Evolutionary conservation across 805 yeast genomes (phyloP).

Genomic region (Zygosaccharomyces gambellarensis): DNA sequence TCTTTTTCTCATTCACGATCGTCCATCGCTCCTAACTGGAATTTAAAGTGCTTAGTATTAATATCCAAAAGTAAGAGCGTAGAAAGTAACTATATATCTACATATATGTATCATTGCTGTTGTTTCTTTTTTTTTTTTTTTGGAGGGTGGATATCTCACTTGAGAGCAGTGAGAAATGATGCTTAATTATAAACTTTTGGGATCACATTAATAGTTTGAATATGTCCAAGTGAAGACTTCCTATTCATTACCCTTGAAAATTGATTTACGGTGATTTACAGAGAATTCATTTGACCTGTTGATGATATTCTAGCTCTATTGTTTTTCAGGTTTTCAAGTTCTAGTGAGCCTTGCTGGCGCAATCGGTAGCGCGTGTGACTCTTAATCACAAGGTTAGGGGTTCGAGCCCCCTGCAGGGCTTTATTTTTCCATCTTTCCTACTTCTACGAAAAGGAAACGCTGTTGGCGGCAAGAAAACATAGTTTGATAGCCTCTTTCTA

Average conservation of each 20-base stretch:
- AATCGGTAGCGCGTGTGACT: constrained; percentile 6
- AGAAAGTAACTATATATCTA: too few species aligned
- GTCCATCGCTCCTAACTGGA: background rate
- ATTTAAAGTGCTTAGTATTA: too few species aligned
- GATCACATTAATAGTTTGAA: background rate
- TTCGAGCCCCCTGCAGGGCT: constrained; percentile 5
- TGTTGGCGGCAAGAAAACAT: too few species aligned
- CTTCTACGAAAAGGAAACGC: too few species aligned
- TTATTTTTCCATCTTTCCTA: background rate
- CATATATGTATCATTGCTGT: too few species aligned
- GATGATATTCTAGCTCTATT: background rate
- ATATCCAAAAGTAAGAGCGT: too few species aligned
- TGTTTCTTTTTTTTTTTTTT: background rate
- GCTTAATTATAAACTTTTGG: too few species aligned
- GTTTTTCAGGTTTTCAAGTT: background rate
- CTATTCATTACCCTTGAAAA: too few species aligned
- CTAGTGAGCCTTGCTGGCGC: constrained; percentile 3
- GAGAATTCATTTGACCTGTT: background rate
- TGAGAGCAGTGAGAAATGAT: too few species aligned
- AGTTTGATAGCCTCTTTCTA: too few species aligned
- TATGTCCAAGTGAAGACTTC: too few species aligned
- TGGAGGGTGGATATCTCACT: too few species aligned
- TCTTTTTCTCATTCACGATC: background rate
- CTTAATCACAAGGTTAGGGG: constrained; percentile 5
- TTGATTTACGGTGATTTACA: background rate